Evolutionary conservation across 2,329 filamentous ascomycete species (phyloP), one percentile per base, ranked within the genome.

Genomic region (Pseudocercospora ulei): DNA sequence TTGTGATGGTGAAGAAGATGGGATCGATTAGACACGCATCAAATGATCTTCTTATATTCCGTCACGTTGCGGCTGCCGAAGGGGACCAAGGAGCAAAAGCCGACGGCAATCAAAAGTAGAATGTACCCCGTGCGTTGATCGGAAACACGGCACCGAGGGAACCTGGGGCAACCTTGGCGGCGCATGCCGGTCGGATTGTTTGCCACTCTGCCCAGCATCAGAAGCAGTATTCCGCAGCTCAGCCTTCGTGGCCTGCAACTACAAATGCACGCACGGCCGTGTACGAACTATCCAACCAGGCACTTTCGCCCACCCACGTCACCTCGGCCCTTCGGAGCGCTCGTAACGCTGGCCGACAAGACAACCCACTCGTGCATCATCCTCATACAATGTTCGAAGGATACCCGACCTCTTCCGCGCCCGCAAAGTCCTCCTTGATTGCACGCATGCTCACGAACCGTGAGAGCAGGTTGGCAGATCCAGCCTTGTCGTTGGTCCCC

Each of bases 401-500:
- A 56, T 75, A 75, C 43, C 56, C 52, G 4, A 73, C 70, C 56
- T 65, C 62, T 30, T 57, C 57, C 18, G 62, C 63, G 2, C 63
- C 58, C 30, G 71, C 49, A 44, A 72, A 72, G 47, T 72, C 69
- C 59, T 75, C 71, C 62, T 75, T 75, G 48, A 75, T 64, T 11
- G 68, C 55, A 56, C 71, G 62, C 65, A 72, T 68, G 46, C 69
- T 73, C 28, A 73, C 71, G 47, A 75, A 75, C 22, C 71, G 55
- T 5, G 61, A 57, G 47, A 74, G 50, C 47, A 75, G 50, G 39
- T 65, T 71, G 37, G 67, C 63, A 43, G 66, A 70, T 4, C 71
- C 71, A 12, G 71, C 71, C 59, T 75, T 75, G 55, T 75, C 71
- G 45, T 74, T 73, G 13, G 71, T 75, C 7, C 71, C 71, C 35